Percentiles rank a stretch among this genome's conserved stretches.
Conservation (phyloP, 202 grass and related monocot species). For the Alloteropsis angusta region DNA sequence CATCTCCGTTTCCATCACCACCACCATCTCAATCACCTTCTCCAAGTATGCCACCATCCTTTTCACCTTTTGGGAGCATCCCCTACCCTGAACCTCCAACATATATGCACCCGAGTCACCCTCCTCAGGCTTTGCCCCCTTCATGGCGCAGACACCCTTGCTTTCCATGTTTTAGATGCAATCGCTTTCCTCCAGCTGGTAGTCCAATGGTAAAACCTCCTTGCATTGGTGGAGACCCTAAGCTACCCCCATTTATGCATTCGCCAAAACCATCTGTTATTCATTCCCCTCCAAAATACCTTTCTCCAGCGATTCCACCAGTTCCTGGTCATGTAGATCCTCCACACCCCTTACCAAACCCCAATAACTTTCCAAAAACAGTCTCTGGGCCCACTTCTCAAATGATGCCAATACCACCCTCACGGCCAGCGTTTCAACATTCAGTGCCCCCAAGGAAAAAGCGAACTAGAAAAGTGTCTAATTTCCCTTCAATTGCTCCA, state of each 20-base stretch:
- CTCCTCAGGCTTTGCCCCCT: conserved; percentile 29
- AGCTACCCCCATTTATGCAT: conserved; percentile 23
- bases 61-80: conserved; percentile 20
- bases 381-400: conserved; percentile 23
- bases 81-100: conserved; percentile 14
- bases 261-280: conserved; percentile 20
- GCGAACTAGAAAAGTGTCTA: neutral
- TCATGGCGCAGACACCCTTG: conserved; percentile 14
- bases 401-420: conserved; percentile 36
- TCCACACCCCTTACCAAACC: neutral
- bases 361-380: conserved; percentile 20
- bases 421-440: conserved; percentile 6
- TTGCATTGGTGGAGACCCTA: conserved; percentile 25
- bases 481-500: conserved; percentile 32
- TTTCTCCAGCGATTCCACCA: conserved; percentile 25
- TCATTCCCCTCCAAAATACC: conserved; percentile 8
- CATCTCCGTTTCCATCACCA: conserved; percentile 18
- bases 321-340: conserved; percentile 7
- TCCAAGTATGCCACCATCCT: conserved; percentile 14
- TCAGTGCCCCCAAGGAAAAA: conserved; percentile 26
- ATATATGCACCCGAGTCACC: conserved; percentile 4
- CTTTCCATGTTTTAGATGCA: conserved; percentile 31
- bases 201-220: conserved; percentile 28
- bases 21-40: conserved; percentile 20
- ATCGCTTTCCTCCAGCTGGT: conserved; percentile 11